Evolutionary conservation across 345 rosid species (phyloP), one percentile per base, ranked within the genome.

Genomic region (Cardamine resedifolia): DNA sequence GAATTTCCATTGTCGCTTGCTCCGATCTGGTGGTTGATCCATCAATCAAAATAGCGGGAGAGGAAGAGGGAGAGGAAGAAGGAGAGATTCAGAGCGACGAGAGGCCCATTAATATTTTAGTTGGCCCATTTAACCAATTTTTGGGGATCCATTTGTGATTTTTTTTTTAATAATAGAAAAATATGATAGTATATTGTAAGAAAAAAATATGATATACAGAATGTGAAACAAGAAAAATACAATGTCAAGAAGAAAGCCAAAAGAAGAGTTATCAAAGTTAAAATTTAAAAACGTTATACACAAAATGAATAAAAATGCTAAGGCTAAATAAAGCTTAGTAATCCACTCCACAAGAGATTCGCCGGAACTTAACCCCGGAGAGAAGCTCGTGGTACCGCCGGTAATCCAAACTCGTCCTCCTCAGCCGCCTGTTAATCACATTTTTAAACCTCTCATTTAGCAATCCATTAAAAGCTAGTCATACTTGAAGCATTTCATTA

Each of bases 331-430:
- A 47, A 23, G 26, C 58, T 58, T 64, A 49, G 53, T 39, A 58
- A 52, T 60, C 18, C 21, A 55, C 31, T 20, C 11, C 57, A 51
- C 38, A 45, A 31, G 34, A 63, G 71, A 44, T 8, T 45, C 11
- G 19, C 12, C n/a, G 34, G 50, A 61, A 27, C 44, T 70, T 81
- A 95, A 52, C 81, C 89, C 51, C 97, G 94, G 62, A 95, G 59
- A 11, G 98, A 88, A 36, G 99, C 87, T 28, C 80, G 88, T 51
- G 99, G 97, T 8, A 88, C 97, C 18, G 99, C 80, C 3, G 99
- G 98, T 34, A 92, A 82, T 45, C 97, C 96, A 47, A 86, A 77
- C 74, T 91, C 97, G 52, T 95, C 98, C 67, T 84, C 94, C 21
- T 85, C 98, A 64, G 84, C 94, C 21, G 85, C 88, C 99, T 95